Evolutionary conservation across 1,284 basidiomycete species (phyloP).

Genomic region (Termitomyces sp.): DNA sequence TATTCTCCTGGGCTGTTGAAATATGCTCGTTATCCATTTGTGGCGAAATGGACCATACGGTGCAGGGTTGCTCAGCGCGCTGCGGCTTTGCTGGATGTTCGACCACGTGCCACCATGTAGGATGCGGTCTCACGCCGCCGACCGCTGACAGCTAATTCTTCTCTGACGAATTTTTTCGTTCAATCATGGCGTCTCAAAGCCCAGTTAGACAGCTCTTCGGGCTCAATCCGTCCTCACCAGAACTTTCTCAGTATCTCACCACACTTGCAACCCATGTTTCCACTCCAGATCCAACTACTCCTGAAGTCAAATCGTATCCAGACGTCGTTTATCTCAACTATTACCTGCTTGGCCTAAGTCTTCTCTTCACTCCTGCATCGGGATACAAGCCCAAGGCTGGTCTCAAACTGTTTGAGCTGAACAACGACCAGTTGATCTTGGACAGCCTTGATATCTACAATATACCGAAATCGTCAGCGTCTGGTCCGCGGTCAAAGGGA

Average conservation of each 20-base stretch:
- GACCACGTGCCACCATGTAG: conserved; percentile 3
- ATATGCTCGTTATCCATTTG: conserved; percentile 17
- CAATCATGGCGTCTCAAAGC: conserved; percentile 1
- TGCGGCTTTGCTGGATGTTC: not conserved
- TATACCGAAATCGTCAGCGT: conserved; percentile 25
- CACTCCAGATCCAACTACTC: conserved; percentile 23
- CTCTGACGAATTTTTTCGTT: not conserved
- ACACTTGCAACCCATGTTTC: conserved; percentile 27
- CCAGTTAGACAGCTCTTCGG: conserved; percentile 38
- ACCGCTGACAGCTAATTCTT: not conserved
- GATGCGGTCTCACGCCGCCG: too few relatives aligned
- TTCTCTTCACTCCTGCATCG: conserved; percentile 59
- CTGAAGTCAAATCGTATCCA: conserved; percentile 72
- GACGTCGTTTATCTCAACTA: conserved; percentile 87
- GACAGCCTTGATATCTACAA: conserved; percentile 84
- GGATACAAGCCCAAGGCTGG: conserved; percentile 56
- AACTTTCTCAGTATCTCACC: conserved; percentile 40
- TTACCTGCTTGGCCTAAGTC: conserved; percentile 69
- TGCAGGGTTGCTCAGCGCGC: not conserved
- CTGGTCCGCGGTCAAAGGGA: conserved; percentile 24
- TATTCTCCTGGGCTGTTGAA: conserved; percentile 14
- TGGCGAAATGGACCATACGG: not conserved
- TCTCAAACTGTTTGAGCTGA: conserved; percentile 41
- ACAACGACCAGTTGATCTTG: conserved; percentile 46
- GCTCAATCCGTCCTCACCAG: conserved; percentile 37